phyloP scores from a whole-genome alignment of 2,329 filamentous ascomycete genomes.

The Aaosphaeria pasadenensis region DNA sequence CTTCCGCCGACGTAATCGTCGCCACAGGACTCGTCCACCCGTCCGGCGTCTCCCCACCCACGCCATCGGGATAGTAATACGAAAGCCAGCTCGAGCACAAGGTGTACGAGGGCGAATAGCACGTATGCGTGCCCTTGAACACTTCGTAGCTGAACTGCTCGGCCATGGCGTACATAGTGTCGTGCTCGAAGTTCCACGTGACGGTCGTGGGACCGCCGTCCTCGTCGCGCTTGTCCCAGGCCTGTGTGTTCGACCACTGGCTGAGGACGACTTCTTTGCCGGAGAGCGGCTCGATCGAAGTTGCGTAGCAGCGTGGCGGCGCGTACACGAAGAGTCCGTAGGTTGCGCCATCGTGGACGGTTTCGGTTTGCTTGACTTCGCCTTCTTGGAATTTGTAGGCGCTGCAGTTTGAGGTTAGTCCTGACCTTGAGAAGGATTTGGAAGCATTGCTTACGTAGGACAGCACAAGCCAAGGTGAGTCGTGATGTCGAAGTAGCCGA shows the following conservation, averaged over 20 bases:
- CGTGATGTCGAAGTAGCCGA: not conserved
- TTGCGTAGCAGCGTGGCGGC: not conserved
- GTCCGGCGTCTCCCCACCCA: not conserved
- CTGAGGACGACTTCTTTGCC: not conserved
- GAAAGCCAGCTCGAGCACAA: conserved; percentile 1
- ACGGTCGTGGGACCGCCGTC: not conserved
- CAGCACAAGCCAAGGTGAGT: not conserved
- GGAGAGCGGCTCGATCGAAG: not conserved
- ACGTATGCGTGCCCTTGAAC: not conserved
- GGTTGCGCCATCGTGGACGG: not conserved
- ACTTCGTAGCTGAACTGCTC: not conserved
- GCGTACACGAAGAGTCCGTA: not conserved
- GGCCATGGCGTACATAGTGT: not conserved
- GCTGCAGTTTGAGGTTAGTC: not conserved
- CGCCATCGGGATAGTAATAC: not conserved
- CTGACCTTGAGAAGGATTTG: not conserved
- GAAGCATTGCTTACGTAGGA: not conserved
- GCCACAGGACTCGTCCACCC: no score
- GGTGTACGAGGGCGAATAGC: not conserved
- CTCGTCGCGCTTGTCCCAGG: not conserved
- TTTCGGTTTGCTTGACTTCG: not conserved
- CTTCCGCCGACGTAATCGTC: no score
- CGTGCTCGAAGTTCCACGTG: not conserved
- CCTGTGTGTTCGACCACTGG: not conserved
- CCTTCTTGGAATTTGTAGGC: not conserved